Conservation (phyloP, 768 basidiomycete genomes). For the Fibroporia radiculosa region DNA sequence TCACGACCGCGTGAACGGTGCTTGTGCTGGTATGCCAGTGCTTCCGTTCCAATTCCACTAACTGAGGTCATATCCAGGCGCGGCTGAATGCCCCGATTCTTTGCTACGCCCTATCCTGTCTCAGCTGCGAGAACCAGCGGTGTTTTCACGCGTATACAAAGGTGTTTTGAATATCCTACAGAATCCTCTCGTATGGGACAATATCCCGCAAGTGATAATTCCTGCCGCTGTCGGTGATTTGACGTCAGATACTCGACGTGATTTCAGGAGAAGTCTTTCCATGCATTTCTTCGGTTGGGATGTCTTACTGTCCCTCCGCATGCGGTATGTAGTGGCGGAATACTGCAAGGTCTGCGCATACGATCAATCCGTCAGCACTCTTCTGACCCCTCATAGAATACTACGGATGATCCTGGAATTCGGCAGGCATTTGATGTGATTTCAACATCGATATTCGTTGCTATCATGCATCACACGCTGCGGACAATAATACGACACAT, state of each 20-base stretch:
- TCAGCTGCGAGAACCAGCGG: conserved; percentile 31
- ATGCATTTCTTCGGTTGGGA: conserved; percentile 60
- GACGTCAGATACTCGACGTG: conserved; percentile 30
- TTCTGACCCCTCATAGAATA: not conserved
- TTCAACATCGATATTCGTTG: conserved; percentile 29
- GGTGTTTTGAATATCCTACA: conserved; percentile 41
- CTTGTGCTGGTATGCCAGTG: conserved; percentile 21
- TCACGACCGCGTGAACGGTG: conserved; percentile 9
- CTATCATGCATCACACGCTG: conserved; percentile 46
- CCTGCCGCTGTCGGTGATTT: conserved; percentile 24
- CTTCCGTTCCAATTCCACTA: not conserved
- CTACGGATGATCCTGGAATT: conserved; percentile 20
- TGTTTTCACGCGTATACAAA: conserved; percentile 30
- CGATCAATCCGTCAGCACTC: not conserved
- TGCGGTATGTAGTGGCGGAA: conserved; percentile 42
- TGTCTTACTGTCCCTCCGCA: conserved; percentile 41
- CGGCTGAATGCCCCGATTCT: conserved; percentile 38
- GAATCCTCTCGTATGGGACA: conserved; percentile 23
- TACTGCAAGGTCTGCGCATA: conserved; percentile 35
- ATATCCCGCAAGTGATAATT: conserved; percentile 25
- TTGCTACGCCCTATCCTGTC: conserved; percentile 46
- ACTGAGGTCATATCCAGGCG: conserved; percentile 13
- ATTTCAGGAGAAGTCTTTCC: conserved; percentile 44
- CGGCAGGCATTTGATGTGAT: conserved; percentile 42
- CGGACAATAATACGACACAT: conserved; percentile 53